Percentiles rank a stretch among this genome's conserved stretches.
Evolutionary conservation across 2,329 filamentous ascomycete species (phyloP).

Genomic region (Alternaria atra): DNA sequence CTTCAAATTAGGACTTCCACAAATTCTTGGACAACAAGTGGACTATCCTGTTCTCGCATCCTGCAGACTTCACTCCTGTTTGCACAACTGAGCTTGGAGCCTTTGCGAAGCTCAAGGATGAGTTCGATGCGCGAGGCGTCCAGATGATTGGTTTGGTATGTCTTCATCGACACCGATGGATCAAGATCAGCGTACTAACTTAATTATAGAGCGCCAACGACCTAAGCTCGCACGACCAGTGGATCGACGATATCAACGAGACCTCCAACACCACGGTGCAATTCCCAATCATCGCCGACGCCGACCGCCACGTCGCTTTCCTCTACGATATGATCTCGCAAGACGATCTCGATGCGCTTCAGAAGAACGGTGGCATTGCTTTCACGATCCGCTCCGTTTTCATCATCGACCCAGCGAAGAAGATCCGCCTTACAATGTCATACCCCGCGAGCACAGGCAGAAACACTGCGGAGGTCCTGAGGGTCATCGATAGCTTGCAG

Average conservation of each 20-base stretch:
- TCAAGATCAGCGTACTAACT: slow-evolving; percentile 1
- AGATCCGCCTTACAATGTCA: slow-evolving; percentile 88
- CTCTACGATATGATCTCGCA: slow-evolving; percentile 63
- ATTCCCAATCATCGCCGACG: slow-evolving; percentile 62
- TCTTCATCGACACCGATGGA: background rate
- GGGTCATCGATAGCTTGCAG: slow-evolving; percentile 67
- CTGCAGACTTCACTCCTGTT: slow-evolving; percentile 89
- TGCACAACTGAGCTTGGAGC: slow-evolving; percentile 96
- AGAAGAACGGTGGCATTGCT: slow-evolving; percentile 68
- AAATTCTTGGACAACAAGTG: slow-evolving; percentile 81
- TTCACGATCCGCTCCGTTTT: slow-evolving; percentile 96
- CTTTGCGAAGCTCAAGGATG: slow-evolving; percentile 86
- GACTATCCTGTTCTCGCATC: slow-evolving; percentile 86
- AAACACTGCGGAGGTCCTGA: slow-evolving; percentile 65
- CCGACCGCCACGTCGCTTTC: slow-evolving; percentile 58
- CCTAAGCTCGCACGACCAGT: slow-evolving; percentile 81
- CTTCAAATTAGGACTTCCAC: slow-evolving; percentile 65
- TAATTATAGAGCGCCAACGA: slow-evolving; percentile 73
- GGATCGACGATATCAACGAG: slow-evolving; percentile 80
- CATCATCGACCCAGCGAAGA: slow-evolving; percentile 93
- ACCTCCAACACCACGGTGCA: slow-evolving; percentile 55
- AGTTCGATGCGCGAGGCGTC: slow-evolving; percentile 85
- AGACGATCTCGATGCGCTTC: slow-evolving; percentile 65
- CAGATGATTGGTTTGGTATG: slow-evolving; percentile 85
- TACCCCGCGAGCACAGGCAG: slow-evolving; percentile 89